Evolutionary conservation across 495 filamentous ascomycete genomes (phyloP).

Genomic region (Clavariopsis aquatica): DNA sequence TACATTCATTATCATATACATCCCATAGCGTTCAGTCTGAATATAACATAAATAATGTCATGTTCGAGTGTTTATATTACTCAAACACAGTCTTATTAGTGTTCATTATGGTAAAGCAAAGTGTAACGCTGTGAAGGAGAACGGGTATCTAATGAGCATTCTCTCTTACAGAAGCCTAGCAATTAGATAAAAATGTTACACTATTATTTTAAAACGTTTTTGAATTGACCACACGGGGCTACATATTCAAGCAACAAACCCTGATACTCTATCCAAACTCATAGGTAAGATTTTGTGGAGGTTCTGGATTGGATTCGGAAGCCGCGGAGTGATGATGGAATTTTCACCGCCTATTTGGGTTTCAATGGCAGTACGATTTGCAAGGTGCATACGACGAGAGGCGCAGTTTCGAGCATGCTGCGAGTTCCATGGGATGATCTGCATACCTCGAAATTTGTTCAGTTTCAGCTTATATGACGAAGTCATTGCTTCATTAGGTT

Average conservation of each 20-base stretch:
- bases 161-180: not conserved
- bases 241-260: not conserved
- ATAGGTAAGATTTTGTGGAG: not conserved
- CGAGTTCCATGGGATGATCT: not conserved
- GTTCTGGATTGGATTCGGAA: not conserved
- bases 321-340: not conserved
- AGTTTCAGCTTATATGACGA: not conserved
- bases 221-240: not conserved
- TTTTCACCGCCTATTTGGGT: not conserved
- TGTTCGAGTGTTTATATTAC: too few species aligned
- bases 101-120: too few species aligned
- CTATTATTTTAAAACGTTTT: not conserved
- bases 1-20: too few species aligned
- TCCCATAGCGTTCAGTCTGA: too few species aligned
- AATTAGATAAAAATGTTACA: not conserved
- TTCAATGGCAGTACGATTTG: not conserved
- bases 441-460: not conserved
- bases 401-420: not conserved
- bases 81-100: too few species aligned
- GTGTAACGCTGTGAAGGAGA: too few species aligned
- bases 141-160: too few species aligned
- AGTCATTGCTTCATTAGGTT: not conserved
- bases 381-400: not conserved
- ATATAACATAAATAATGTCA: too few species aligned
- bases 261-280: not conserved